Evolutionary conservation across 345 rosid genomes (phyloP).

Genomic region (Anacardium occidentale): DNA sequence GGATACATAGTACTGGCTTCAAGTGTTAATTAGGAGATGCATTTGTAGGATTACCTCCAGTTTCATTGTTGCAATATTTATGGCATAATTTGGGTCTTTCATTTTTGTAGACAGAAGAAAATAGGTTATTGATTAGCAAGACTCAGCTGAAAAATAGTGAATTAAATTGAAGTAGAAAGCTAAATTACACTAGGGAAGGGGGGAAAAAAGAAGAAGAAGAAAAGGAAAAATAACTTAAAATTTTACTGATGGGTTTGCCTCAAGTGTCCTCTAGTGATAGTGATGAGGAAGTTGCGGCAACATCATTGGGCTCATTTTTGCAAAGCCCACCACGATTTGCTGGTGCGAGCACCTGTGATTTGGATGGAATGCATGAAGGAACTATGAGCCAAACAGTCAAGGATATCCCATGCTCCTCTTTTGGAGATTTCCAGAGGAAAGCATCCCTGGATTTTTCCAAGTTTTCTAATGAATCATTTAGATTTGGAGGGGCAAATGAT

Average conservation of each 20-base stretch:
- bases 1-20: constrained; percentile 49
- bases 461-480: constrained; percentile 40
- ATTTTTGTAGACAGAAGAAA: not conserved
- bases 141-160: constrained; percentile 13
- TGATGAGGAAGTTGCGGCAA: constrained; percentile 43
- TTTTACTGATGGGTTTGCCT: constrained; percentile 71
- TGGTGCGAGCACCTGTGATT: constrained; percentile 46
- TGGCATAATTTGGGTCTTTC: constrained; percentile 2
- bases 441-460: constrained; percentile 47
- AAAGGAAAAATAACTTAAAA: constrained; percentile 17
- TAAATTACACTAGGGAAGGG: constrained; percentile 16
- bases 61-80: not conserved
- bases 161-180: constrained; percentile 23
- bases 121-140: not conserved
- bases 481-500: constrained; percentile 31
- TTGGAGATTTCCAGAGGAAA: constrained; percentile 53
- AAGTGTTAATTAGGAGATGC: constrained; percentile 8
- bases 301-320: constrained; percentile 39
- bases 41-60: constrained; percentile 11
- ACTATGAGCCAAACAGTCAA: constrained; percentile 26
- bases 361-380: constrained; percentile 50
- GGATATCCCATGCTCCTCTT: constrained; percentile 41
- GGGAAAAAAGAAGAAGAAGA: constrained; percentile 1
- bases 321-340: constrained; percentile 49
- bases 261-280: constrained; percentile 56